Percentiles rank a stretch among this genome's conserved stretches.
Evolutionary conservation across 257 asterid species (phyloP).

Genomic region (Primulina tabacum): DNA sequence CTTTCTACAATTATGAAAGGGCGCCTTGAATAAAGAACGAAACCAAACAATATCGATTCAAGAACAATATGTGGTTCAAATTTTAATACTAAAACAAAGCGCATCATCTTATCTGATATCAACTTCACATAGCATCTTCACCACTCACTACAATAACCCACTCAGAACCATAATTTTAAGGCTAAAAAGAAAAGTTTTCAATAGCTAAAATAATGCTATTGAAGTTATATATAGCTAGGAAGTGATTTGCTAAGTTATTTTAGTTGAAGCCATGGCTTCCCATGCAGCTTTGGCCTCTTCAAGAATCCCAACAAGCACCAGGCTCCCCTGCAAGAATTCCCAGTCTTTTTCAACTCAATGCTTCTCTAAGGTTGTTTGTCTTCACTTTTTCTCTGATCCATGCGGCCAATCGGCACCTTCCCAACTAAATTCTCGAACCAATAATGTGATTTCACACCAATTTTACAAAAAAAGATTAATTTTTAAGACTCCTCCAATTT

Average conservation of each 20-base stretch:
- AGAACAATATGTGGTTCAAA: slow-evolving; percentile 47
- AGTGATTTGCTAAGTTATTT: slow-evolving; percentile 28
- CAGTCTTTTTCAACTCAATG: slow-evolving; percentile 57
- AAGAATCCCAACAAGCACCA: slow-evolving; percentile 68
- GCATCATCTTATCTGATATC: slow-evolving; percentile 60
- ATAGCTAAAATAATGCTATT: neutral
- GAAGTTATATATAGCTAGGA: slow-evolving; percentile 23
- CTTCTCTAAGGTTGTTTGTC: slow-evolving; percentile 54
- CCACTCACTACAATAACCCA: slow-evolving; percentile 49
- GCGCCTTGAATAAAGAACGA: slow-evolving; percentile 10
- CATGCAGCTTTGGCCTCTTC: slow-evolving; percentile 89
- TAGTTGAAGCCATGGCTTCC: slow-evolving; percentile 71
- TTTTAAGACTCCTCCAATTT: too few species aligned
- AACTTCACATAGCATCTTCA: slow-evolving; percentile 42
- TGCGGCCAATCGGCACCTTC: neutral
- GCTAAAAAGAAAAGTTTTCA: neutral
- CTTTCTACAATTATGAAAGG: slow-evolving; percentile 10
- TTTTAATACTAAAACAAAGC: slow-evolving; percentile 33
- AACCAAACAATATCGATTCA: slow-evolving; percentile 3
- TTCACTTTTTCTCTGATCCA: neutral
- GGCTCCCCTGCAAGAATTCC: slow-evolving; percentile 49
- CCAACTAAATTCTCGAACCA: neutral
- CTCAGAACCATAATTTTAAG: slow-evolving; percentile 42
- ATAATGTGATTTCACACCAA: neutral
- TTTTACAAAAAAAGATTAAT: too few species aligned